Conservation (phyloP, 192 early-diverging fungal species). For the Backusella liffmaniae region DNA sequence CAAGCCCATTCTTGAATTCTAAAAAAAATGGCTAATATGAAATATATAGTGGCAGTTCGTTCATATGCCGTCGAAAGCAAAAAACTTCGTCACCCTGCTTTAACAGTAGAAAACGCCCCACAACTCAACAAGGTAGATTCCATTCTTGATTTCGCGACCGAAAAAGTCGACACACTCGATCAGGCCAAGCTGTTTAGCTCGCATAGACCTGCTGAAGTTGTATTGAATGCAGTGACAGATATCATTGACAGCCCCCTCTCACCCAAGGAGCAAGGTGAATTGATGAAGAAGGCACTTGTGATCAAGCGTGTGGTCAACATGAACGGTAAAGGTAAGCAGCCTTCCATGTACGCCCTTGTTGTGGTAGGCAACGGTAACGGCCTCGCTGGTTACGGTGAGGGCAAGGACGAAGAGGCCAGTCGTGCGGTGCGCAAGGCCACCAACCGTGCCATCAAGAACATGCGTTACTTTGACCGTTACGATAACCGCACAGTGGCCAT, state of each 20-base stretch:
- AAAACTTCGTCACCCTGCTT: constrained; percentile 2
- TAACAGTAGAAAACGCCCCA: constrained; percentile 18
- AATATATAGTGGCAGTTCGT: constrained; percentile 13
- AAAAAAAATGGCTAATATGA: neutral
- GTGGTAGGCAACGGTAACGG: constrained; percentile 95
- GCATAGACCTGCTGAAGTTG: constrained; percentile 30
- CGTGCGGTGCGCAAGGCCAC: constrained; percentile 89
- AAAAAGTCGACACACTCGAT: constrained; percentile 23
- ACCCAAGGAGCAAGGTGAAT: constrained; percentile 49
- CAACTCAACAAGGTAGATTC: constrained; percentile 31
- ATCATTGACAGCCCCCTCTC: constrained; percentile 44
- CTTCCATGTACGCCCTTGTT: constrained; percentile 86
- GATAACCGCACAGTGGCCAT: constrained; percentile 90
- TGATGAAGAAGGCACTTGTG: constrained; percentile 70
- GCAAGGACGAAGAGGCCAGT: constrained; percentile 75
- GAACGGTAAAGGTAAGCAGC: constrained; percentile 78
- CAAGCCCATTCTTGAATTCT: neutral
- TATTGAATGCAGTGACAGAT: constrained; percentile 29
- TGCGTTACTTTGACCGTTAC: constrained; percentile 83
- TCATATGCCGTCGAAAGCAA: constrained; percentile 20
- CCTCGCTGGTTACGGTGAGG: constrained; percentile 91
- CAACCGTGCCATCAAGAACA: constrained; percentile 81
- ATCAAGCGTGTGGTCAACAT: constrained; percentile 76
- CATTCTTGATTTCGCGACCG: constrained; percentile 29
- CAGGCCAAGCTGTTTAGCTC: constrained; percentile 27